Evolutionary conservation across 2,329 filamentous ascomycete genomes (phyloP).

Genomic region (Zelopaecilomyces penicillatus): DNA sequence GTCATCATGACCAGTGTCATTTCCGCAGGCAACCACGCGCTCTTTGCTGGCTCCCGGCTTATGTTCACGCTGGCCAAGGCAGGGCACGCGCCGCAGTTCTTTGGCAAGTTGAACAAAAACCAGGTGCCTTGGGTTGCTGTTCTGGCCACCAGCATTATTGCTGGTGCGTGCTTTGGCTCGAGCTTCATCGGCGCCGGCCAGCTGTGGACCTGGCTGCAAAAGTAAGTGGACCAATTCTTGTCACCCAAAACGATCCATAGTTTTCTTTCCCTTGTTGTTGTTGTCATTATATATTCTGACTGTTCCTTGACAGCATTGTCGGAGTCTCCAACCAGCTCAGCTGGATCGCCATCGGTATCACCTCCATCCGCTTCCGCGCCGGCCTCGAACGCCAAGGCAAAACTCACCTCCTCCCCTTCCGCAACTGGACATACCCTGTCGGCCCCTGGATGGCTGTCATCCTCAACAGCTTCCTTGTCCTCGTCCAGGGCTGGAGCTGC

Average conservation of each 20-base stretch:
- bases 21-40: slow-evolving; percentile 29
- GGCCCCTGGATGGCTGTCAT: slow-evolving; percentile 49
- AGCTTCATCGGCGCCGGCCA: slow-evolving; percentile 58
- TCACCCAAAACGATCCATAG: neutral
- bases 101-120: slow-evolving; percentile 31
- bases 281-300: neutral
- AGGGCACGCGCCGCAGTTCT: slow-evolving; percentile 47
- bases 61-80: slow-evolving; percentile 29
- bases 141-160: slow-evolving; percentile 46
- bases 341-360: slow-evolving; percentile 56
- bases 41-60: slow-evolving; percentile 26
- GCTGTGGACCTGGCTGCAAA: slow-evolving; percentile 59
- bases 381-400: slow-evolving; percentile 50
- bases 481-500: slow-evolving; percentile 55
- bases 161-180: slow-evolving; percentile 54
- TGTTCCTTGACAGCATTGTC: slow-evolving; percentile 30
- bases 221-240: slow-evolving; percentile 32
- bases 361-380: slow-evolving; percentile 56
- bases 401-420: slow-evolving; percentile 52
- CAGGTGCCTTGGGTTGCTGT: slow-evolving; percentile 32
- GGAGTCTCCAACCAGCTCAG: slow-evolving; percentile 60
- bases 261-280: neutral
- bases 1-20: slow-evolving; percentile 37
- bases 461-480: slow-evolving; percentile 50
- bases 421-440: slow-evolving; percentile 58